phyloP scores from a whole-genome alignment of 805 yeast species.

The Brettanomyces custersianus region DNA sequence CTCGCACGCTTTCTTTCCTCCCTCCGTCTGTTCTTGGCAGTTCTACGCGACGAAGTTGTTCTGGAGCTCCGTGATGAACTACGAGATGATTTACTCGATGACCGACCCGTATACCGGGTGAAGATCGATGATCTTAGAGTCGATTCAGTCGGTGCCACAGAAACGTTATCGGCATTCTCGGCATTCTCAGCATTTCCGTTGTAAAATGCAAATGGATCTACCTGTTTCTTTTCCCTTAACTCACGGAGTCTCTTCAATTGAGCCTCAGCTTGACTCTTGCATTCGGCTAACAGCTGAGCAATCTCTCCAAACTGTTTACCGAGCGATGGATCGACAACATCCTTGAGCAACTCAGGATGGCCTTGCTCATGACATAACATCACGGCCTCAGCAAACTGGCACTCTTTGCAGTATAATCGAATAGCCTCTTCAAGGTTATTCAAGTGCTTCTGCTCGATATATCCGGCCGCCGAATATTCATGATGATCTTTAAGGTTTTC shows the following conservation, averaged over 20 bases:
- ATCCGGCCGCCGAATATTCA: conserved; percentile 73
- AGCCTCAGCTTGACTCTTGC: conserved; percentile 74
- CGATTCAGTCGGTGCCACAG: conserved; percentile 89
- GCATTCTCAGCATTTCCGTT: conserved; percentile 52
- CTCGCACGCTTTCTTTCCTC: conserved; percentile 94
- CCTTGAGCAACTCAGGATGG: conserved; percentile 38
- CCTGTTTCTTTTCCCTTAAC: conserved; percentile 69
- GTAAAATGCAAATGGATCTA: conserved; percentile 80
- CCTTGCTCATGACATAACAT: conserved; percentile 36
- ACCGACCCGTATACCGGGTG: conserved; percentile 94
- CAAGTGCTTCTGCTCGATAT: conserved; percentile 56
- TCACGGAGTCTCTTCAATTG: conserved; percentile 81
- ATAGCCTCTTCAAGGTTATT: conserved; percentile 55
- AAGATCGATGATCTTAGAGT: conserved; percentile 89
- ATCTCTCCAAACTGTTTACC: conserved; percentile 83
- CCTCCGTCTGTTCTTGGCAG: conserved; percentile 86
- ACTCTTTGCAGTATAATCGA: conserved; percentile 62
- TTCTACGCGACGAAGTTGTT: conserved; percentile 90
- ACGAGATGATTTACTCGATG: too few relatives aligned
- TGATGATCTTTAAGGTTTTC: conserved; percentile 56
- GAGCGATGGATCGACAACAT: conserved; percentile 61
- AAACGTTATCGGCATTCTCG: conserved; percentile 87
- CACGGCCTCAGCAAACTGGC: conserved; percentile 67
- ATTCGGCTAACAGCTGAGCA: conserved; percentile 90
- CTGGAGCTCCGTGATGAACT: too few relatives aligned